Evolutionary conservation across 495 filamentous ascomycete species (phyloP).

Genomic region (Penicillium herquei): DNA sequence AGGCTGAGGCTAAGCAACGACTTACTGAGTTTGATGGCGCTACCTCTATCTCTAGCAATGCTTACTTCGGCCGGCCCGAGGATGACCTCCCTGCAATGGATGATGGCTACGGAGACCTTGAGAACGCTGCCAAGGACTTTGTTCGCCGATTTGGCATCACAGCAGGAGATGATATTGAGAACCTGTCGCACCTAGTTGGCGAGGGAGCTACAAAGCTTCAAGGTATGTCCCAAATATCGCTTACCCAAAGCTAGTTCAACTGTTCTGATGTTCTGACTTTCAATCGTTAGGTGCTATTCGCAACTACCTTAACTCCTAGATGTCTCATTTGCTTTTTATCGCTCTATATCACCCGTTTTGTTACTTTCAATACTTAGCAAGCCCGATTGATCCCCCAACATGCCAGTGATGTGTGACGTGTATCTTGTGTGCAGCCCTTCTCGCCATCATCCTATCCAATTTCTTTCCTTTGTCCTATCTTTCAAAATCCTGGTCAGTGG

Average conservation of each 20-base stretch:
- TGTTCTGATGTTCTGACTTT: slow-evolving; percentile 17
- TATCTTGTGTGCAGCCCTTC: slow-evolving; percentile 12
- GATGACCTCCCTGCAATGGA: slow-evolving; percentile 64
- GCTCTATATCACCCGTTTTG: slow-evolving; percentile 13
- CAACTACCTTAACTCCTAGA: slow-evolving; percentile 73
- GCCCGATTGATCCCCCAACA: slow-evolving; percentile 15
- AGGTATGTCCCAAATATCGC: slow-evolving; percentile 42
- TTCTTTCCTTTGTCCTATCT: slow-evolving; percentile 2
- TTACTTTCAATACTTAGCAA: slow-evolving; percentile 28
- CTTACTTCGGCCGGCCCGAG: slow-evolving; percentile 89
- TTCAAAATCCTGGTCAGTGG: slow-evolving; percentile 4
- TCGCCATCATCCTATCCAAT: slow-evolving; percentile 9
- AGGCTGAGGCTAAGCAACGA: slow-evolving; percentile 81
- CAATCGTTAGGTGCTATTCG: slow-evolving; percentile 61
- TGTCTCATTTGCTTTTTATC: neutral
- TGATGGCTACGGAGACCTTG: slow-evolving; percentile 77
- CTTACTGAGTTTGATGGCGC: slow-evolving; percentile 93
- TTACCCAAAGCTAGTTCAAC: too few relatives aligned
- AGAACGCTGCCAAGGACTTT: slow-evolving; percentile 91
- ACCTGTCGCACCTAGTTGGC: slow-evolving; percentile 74
- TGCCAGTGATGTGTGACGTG: slow-evolving; percentile 22
- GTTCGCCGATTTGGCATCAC: slow-evolving; percentile 92
- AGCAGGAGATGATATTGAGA: slow-evolving; percentile 91
- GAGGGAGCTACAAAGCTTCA: slow-evolving; percentile 83
- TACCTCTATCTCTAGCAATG: slow-evolving; percentile 87